Base-by-base conservation (phyloP, 257 asterid genomes). In the Salvia splendens region DNA sequence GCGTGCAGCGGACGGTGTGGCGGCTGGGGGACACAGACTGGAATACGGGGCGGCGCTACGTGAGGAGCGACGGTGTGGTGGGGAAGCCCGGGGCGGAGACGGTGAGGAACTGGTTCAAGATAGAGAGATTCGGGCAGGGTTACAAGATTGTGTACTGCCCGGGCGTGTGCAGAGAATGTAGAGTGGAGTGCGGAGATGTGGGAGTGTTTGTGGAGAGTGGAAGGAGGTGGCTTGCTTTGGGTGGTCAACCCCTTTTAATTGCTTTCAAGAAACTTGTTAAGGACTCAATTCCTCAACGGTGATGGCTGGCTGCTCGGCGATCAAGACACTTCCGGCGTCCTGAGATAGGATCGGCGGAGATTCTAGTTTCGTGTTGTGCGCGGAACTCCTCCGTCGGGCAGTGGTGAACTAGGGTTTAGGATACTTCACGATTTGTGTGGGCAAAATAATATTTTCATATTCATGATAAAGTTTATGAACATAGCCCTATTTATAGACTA, bases 1-100 rank as follows among this genome's bases (percentile, higher is more conserved):
- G 88, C 40, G 88, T 84, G 57, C 93, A 84, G 52, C 70, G 84
- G 5, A 84, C 86, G 0, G 88, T 74, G 32, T 84, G 89, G 90
- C 82, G 65, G 72, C 33, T 80, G 8, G 80, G 81, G 0, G 58
- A 50, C 5, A 12, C 33, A 0, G 85, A 84, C 50, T 52, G 52
- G 40, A 61, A 41, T 0, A 76, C 80, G 0, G 81, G 89, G 40
- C 33, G 50, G 65, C 72, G 77, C 51, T 86, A 84, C 57, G 81
- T 86, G 43, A 76, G 79, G 74, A 86, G 68, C 42, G 76, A 67
- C 40, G 88, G 86, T 1, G 67, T 20, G 5, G 32, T 74, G 28
- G 86, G 88, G n/a, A 68, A 65, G 64, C 77, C 84, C 5, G 84
- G 86, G 36, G 48, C 47, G 56, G 81, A 76, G 4, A 76, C 85